These are phyloP conservation scores for Sporothrix schenckii DNA, from an alignment of 2,329 filamentous ascomycete genomes.

Conservation along the genomic window DNA sequence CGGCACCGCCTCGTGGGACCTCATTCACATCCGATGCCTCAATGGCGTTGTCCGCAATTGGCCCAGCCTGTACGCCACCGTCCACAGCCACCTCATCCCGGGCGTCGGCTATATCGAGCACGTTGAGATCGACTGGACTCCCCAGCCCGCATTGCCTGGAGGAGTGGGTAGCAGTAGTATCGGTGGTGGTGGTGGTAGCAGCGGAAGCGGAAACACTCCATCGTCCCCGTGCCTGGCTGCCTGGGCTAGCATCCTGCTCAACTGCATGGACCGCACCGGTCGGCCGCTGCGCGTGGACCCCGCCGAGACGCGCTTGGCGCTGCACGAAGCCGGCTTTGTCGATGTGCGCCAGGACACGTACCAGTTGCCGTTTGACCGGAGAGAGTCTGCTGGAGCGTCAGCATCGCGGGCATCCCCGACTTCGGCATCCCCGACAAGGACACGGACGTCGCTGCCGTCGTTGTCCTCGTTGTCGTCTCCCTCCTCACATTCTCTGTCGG, in stretches of 20 bases:
- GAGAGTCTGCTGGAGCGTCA: neutral
- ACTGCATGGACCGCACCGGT: constrained; percentile 60
- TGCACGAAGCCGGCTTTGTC: constrained; percentile 74
- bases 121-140: constrained; percentile 82
- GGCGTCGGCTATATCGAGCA: constrained; percentile 79
- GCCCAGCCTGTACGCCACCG: constrained; percentile 71
- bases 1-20: constrained; percentile 66
- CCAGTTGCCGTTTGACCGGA: constrained; percentile 66
- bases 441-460: neutral
- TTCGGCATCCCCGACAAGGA: neutral
- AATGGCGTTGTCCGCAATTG: constrained; percentile 77
- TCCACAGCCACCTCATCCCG: constrained; percentile 72
- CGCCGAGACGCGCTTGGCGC: constrained; percentile 57
- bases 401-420: neutral
- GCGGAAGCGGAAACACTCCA: neutral
- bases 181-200: neutral
- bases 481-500: neutral
- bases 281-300: constrained; percentile 65
- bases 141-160: constrained; percentile 55
- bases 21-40: constrained; percentile 81
- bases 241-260: constrained; percentile 25
- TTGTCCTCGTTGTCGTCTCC: constrained; percentile 11
- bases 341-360: constrained; percentile 74
- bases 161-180: no score
- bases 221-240: neutral